Evolutionary conservation across 139 green algal genomes (phyloP).

Genomic region (Picochlorum sp.): DNA sequence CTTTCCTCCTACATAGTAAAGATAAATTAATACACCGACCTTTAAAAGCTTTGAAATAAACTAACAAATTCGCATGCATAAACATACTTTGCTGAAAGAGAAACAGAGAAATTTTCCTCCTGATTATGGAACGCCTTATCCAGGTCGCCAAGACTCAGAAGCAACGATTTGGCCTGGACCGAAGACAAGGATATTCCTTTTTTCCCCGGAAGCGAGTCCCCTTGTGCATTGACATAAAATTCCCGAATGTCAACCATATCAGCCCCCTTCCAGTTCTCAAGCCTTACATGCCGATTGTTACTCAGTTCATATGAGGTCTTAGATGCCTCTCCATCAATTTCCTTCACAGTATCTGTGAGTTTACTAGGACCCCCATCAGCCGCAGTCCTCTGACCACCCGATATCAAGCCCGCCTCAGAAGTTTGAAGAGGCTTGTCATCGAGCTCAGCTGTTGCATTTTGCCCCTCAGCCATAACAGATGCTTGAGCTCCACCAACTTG

Average conservation of each 20-base stretch:
- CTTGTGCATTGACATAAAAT: constrained; percentile 39
- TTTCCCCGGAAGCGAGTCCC: constrained; percentile 18
- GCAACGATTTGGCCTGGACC: constrained; percentile 35
- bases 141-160: constrained; percentile 12
- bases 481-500: no score
- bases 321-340: constrained; percentile 18
- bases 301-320: constrained; percentile 27
- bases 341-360: neutral
- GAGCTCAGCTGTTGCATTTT: no score
- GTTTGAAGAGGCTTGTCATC: no score
- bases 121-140: constrained; percentile 6
- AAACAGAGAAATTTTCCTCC: neutral
- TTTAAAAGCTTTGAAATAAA: no score
- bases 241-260: constrained; percentile 30
- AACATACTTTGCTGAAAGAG: neutral
- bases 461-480: no score
- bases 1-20: neutral
- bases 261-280: constrained; percentile 1
- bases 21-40: neutral
- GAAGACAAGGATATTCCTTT: constrained; percentile 38
- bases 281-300: neutral
- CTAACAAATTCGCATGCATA: no score
- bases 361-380: no score
- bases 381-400: no score
- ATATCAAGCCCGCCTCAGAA: no score